phyloP scores from a whole-genome alignment of 768 basidiomycete species.

The Suillus lakei region DNA sequence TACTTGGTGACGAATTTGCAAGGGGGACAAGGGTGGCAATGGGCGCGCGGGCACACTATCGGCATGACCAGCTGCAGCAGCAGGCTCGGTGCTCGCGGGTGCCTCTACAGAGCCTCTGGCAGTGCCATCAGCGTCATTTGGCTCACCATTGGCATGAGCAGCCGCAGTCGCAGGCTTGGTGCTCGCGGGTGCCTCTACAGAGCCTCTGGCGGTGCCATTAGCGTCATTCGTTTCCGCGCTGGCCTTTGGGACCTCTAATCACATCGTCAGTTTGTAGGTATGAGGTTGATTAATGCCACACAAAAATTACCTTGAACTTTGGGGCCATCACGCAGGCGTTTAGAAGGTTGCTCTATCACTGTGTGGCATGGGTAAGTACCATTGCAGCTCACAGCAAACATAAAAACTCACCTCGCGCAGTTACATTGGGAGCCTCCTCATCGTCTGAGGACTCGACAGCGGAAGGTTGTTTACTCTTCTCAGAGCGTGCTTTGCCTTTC shows the following conservation, averaged over 20 bases:
- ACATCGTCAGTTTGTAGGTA: background rate
- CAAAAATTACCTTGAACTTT: background rate
- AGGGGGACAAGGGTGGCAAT: constrained; percentile 2
- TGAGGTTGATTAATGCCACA: background rate
- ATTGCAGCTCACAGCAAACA: background rate
- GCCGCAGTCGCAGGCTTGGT: background rate
- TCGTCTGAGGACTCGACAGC: background rate
- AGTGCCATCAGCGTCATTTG: background rate
- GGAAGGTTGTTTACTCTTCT: background rate
- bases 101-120: background rate
- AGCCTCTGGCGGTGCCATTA: background rate
- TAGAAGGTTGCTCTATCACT: background rate
- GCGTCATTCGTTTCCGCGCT: background rate
- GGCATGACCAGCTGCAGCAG: background rate
- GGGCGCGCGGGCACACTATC: background rate
- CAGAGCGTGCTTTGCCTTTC: background rate
- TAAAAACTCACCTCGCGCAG: background rate
- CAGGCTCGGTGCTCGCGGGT: background rate
- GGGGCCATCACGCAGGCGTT: background rate
- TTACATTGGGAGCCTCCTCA: background rate
- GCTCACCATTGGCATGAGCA: background rate
- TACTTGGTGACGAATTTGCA: background rate
- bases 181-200: background rate
- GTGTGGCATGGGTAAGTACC: background rate
- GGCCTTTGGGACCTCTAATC: background rate